Evolutionary conservation across 257 asterid genomes (phyloP).

Genomic region (Henckelia pumila): DNA sequence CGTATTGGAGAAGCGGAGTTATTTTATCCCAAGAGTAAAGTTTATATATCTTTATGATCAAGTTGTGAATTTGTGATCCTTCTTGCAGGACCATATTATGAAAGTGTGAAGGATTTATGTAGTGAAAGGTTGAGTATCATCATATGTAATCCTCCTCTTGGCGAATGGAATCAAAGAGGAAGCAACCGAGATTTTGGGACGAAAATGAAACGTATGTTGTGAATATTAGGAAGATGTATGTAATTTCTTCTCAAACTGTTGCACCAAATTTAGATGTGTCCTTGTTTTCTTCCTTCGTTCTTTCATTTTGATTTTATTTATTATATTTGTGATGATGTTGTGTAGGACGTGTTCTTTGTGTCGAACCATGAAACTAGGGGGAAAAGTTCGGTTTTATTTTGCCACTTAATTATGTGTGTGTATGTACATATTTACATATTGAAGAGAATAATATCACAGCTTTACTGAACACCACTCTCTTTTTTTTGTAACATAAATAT

Average conservation of each 20-base stretch:
- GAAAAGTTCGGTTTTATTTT: constrained; percentile 9
- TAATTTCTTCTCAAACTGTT: constrained; percentile 20
- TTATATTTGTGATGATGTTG: neutral
- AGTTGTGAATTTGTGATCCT: neutral
- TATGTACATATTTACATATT: too few relatives aligned
- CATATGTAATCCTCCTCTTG: neutral
- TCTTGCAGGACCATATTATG: neutral
- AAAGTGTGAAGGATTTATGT: neutral
- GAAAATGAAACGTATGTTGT: constrained; percentile 14
- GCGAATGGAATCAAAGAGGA: neutral
- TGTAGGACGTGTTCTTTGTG: constrained; percentile 23
- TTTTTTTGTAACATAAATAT: too few relatives aligned
- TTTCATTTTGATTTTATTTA: neutral
- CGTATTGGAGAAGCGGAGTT: neutral
- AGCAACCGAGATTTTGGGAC: constrained; percentile 21
- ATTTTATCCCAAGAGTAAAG: too few relatives aligned
- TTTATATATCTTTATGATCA: too few relatives aligned
- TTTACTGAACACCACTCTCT: too few relatives aligned
- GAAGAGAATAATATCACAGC: too few relatives aligned
- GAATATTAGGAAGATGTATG: constrained; percentile 19
- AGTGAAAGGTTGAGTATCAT: neutral
- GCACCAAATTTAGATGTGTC: constrained; percentile 22
- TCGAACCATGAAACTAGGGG: constrained; percentile 23
- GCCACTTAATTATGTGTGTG: too few relatives aligned
- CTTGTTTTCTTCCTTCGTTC: constrained; percentile 7